These are phyloP conservation scores for Aspergillus caelatus DNA, from an alignment of 2,329 filamentous ascomycete genomes.

Conservation along the genomic window DNA sequence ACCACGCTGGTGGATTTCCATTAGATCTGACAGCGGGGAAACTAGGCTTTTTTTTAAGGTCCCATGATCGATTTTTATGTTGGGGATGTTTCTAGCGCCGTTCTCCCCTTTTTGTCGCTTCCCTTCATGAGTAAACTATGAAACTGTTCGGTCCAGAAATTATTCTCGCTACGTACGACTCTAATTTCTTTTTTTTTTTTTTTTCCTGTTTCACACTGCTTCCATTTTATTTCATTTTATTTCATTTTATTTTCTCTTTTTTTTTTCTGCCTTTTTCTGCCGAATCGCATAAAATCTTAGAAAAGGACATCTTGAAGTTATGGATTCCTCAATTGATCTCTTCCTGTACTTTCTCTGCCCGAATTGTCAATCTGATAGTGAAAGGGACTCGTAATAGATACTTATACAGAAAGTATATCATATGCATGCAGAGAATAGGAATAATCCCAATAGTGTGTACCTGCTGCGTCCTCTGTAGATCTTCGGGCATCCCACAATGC, in stretches of 20 bases:
- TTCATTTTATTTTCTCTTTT: no score
- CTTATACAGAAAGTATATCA: neutral
- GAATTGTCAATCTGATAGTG: neutral
- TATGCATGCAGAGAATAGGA: constrained; percentile 3
- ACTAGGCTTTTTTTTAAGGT: constrained; percentile 26
- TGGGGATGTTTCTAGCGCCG: constrained; percentile 5
- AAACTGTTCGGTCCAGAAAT: neutral
- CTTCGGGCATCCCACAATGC: constrained; percentile 1
- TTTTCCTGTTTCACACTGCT: no score
- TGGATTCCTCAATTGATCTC: neutral
- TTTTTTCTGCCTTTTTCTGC: no score
- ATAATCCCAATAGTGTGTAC: neutral
- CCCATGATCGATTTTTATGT: constrained; percentile 27
- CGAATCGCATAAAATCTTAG: no score
- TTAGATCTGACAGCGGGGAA: constrained; percentile 29
- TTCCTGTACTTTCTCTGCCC: neutral
- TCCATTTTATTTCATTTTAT: no score
- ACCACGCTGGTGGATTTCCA: constrained; percentile 6
- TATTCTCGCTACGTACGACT: neutral
- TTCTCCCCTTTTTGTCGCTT: neutral
- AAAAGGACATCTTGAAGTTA: neutral
- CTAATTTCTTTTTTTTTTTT: no score
- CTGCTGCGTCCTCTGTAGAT: neutral
- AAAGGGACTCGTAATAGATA: neutral
- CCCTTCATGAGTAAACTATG: neutral